These are phyloP conservation scores for Trapa bicornis DNA, from an alignment of 345 rosid genomes.

Conservation along the genomic window DNA sequence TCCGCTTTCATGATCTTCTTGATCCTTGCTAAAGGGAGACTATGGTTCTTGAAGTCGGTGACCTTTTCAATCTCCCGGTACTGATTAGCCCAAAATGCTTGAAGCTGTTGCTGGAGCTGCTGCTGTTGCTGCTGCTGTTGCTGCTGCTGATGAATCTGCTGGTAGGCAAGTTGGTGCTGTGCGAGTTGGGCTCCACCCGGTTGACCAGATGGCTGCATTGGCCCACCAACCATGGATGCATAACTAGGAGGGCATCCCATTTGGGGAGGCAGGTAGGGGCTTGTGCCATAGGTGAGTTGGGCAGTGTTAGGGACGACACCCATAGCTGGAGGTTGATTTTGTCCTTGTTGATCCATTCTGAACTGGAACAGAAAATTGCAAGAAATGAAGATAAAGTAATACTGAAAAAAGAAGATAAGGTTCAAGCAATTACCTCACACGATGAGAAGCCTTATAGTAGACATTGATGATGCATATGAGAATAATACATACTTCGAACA, in stretches of 20 bases:
- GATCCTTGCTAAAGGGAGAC: conserved; percentile 90
- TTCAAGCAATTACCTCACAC: neutral
- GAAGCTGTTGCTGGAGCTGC: conserved; percentile 83
- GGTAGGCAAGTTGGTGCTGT: conserved; percentile 66
- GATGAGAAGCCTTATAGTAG: neutral
- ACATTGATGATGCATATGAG: neutral
- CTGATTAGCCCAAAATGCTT: conserved; percentile 73
- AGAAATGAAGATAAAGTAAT: neutral
- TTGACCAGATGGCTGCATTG: conserved; percentile 35
- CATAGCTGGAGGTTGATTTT: conserved; percentile 51
- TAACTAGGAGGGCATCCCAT: conserved; percentile 34
- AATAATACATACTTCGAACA: neutral
- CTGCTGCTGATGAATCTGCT: conserved; percentile 85
- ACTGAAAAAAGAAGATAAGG: too few relatives aligned
- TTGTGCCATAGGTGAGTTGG: conserved; percentile 43
- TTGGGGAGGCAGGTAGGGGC: conserved; percentile 48
- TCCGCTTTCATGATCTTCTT: conserved; percentile 99
- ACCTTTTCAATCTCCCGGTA: conserved; percentile 72
- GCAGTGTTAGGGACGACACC: conserved; percentile 28
- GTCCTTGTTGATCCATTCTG: conserved; percentile 74
- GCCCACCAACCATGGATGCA: conserved; percentile 29
- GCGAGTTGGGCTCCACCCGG: conserved; percentile 44
- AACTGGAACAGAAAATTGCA: conserved; percentile 5
- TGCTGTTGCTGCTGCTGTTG: conserved; percentile 96
- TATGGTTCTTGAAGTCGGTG: conserved; percentile 83